phyloP scores from a whole-genome alignment of 2,329 filamentous ascomycete genomes.

The Drechslera avenae region DNA sequence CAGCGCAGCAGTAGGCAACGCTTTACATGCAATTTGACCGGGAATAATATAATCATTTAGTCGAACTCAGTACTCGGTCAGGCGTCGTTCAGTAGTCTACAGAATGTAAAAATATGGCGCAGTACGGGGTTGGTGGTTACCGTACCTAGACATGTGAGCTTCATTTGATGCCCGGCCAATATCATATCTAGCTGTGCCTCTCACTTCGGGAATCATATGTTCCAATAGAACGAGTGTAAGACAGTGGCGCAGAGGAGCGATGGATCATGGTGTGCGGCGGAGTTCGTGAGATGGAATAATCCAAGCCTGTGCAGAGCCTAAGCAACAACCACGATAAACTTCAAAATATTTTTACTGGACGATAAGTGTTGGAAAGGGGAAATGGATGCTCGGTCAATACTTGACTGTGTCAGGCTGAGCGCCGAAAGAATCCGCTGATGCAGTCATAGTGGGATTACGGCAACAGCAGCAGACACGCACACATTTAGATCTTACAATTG shows the following conservation, averaged over 20 bases:
- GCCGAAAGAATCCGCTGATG: background rate
- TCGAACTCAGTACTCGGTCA: no score
- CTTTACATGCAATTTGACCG: no score
- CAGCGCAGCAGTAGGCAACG: background rate
- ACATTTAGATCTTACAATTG: background rate
- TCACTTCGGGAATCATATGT: no score
- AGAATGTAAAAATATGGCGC: no score
- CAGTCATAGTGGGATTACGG: background rate
- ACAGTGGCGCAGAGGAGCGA: background rate
- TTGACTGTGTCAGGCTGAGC: background rate
- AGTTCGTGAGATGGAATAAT: background rate
- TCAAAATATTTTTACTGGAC: background rate
- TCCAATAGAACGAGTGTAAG: background rate
- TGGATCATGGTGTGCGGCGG: background rate
- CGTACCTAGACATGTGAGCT: no score
- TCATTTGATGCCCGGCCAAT: no score
- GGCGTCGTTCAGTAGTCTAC: no score
- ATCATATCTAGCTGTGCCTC: no score
- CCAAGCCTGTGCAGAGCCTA: background rate
- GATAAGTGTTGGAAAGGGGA: background rate
- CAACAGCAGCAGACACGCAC: background rate
- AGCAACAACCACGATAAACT: background rate
- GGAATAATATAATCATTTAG: no score
- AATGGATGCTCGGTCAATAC: background rate
- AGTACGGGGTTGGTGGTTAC: no score